phyloP scores from a whole-genome alignment of 768 basidiomycete genomes.

The Hericium coralloides region DNA sequence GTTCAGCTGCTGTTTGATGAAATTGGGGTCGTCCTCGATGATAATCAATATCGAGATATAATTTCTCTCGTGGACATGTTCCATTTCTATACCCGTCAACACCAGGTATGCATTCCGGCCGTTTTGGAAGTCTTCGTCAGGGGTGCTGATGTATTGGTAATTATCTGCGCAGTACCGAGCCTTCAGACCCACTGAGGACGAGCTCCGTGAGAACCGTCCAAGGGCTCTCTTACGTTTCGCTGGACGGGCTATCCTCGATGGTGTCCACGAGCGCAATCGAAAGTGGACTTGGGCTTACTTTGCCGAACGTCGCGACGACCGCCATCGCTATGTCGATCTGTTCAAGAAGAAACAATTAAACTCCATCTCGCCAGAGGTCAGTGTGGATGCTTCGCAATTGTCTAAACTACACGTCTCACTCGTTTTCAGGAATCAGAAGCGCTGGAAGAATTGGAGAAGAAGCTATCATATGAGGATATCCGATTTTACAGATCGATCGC shows the following conservation, averaged over 20 bases:
- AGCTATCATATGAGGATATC: conserved; percentile 88
- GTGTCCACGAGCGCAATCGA: conserved; percentile 71
- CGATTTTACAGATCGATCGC: conserved; percentile 96
- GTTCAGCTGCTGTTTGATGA: conserved; percentile 85
- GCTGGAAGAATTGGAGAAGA: conserved; percentile 65
- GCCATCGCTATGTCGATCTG: conserved; percentile 74
- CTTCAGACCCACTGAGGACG: conserved; percentile 60
- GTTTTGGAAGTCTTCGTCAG: background rate
- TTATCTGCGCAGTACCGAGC: conserved; percentile 60
- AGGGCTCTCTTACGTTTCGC: conserved; percentile 74
- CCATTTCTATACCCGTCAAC: conserved; percentile 84
- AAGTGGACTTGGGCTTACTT: conserved; percentile 94
- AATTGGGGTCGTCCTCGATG: conserved; percentile 85
- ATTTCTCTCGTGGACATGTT: conserved; percentile 95
- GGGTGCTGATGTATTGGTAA: background rate
- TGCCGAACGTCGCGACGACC: conserved; percentile 77
- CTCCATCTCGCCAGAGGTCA: conserved; percentile 47
- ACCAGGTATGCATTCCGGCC: conserved; percentile 42
- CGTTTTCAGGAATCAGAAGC: conserved; percentile 37
- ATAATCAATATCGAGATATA: conserved; percentile 88
- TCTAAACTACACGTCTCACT: background rate
- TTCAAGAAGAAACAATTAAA: conserved; percentile 69
- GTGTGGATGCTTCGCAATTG: conserved; percentile 4
- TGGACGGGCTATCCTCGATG: conserved; percentile 65
- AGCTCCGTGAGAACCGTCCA: conserved; percentile 50